These are phyloP conservation scores for Neofusicoccum ribis DNA, from an alignment of 2,329 filamentous ascomycete genomes.

Conservation along the genomic window DNA sequence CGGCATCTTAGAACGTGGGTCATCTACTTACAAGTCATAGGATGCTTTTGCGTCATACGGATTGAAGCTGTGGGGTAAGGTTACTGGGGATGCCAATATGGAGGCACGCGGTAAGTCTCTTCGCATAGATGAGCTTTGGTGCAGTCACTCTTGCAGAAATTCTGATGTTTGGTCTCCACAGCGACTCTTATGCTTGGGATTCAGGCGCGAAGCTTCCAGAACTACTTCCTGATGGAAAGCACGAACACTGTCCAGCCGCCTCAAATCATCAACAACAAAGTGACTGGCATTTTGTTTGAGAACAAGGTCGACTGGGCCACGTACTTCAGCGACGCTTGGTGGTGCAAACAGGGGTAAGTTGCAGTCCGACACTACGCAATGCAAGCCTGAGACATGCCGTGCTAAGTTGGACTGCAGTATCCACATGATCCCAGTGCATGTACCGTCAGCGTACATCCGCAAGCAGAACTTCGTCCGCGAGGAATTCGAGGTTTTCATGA, in stretches of 20 bases:
- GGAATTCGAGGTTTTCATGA: constrained; percentile 75
- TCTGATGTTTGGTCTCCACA: background rate
- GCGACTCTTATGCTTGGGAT: constrained; percentile 81
- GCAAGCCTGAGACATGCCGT: background rate
- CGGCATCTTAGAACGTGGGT: background rate
- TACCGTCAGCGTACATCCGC: constrained; percentile 71
- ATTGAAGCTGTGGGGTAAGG: constrained; percentile 90
- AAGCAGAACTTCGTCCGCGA: constrained; percentile 70
- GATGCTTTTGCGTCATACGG: constrained; percentile 83
- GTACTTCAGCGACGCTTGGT: constrained; percentile 71
- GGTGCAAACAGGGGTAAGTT: constrained; percentile 63
- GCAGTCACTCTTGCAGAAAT: background rate
- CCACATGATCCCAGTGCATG: constrained; percentile 80
- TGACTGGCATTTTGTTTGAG: constrained; percentile 76
- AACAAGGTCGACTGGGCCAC: constrained; percentile 93
- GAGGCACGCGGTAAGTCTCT: constrained; percentile 58
- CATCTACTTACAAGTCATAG: background rate
- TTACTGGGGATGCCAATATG: constrained; percentile 73
- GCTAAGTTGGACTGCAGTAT: constrained; percentile 51
- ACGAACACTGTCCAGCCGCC: constrained; percentile 73
- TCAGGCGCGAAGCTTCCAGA: constrained; percentile 68
- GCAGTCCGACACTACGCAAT: background rate
- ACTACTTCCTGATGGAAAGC: constrained; percentile 80
- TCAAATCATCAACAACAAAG: constrained; percentile 80
- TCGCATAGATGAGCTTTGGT: background rate